phyloP scores from a whole-genome alignment of 2,329 filamentous ascomycete species.

The Talaromyces sp. region DNA sequence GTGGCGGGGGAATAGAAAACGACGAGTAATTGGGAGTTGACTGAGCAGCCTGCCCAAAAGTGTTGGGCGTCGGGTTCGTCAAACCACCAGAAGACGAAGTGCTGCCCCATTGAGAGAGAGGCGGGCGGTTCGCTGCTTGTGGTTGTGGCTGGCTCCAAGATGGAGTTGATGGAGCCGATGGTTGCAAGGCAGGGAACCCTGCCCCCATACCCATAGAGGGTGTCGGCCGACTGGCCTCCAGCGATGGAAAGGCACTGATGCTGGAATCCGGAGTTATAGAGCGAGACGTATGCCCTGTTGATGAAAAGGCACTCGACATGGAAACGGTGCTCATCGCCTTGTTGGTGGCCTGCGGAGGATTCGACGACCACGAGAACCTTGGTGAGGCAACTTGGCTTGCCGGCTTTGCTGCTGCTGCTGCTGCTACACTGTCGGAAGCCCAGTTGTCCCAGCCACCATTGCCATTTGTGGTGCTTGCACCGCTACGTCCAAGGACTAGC shows the following conservation, averaged over 20 bases:
- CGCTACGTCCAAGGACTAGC: constrained; percentile 70
- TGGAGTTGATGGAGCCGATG: constrained; percentile 23
- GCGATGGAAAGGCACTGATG: constrained; percentile 42
- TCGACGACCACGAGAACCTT: constrained; percentile 41
- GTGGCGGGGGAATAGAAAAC: constrained; percentile 38
- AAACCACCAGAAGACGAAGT: neutral
- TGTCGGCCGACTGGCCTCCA: constrained; percentile 35
- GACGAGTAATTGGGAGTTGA: constrained; percentile 27
- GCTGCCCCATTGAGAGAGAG: neutral
- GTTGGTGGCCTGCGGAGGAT: constrained; percentile 14
- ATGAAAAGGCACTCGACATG: constrained; percentile 9
- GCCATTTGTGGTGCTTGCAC: constrained; percentile 25
- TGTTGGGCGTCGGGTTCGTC: neutral
- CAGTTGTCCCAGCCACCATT: constrained; percentile 23
- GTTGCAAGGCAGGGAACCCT: constrained; percentile 24
- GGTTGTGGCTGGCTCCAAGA: constrained; percentile 15
- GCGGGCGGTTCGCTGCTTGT: constrained; percentile 5
- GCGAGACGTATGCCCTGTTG: constrained; percentile 27
- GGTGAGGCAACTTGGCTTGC: constrained; percentile 23
- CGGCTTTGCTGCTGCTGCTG: constrained; percentile 21
- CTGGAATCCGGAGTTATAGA: constrained; percentile 49
- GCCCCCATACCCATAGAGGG: constrained; percentile 18
- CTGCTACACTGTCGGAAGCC: constrained; percentile 24
- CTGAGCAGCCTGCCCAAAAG: constrained; percentile 12
- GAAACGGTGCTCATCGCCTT: constrained; percentile 14